Percentiles rank a stretch among this genome's conserved stretches.
These are phyloP conservation scores for Aspergillus novoparasiticus DNA, from an alignment of 2,329 filamentous ascomycete genomes.

Conservation along the genomic window DNA sequence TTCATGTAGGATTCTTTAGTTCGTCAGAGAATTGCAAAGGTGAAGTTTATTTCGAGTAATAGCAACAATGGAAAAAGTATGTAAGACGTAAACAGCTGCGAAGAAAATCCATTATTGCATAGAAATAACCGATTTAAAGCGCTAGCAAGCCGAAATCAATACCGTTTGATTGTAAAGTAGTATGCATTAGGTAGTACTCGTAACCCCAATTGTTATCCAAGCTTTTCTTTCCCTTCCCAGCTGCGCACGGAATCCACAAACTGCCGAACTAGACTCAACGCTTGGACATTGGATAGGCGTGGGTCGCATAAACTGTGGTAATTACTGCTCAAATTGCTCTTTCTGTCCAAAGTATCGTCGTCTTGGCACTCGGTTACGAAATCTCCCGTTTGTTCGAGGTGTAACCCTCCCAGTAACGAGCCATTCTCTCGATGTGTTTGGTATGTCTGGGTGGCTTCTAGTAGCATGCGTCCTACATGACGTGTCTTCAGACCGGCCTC, in stretches of 20 bases:
- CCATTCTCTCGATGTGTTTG: conserved; percentile 76
- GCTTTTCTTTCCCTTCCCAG: not conserved
- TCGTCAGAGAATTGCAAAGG: not conserved
- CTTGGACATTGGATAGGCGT: conserved; percentile 51
- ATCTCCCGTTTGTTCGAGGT: conserved; percentile 91
- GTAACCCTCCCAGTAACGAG: conserved; percentile 84
- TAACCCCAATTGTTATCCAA: not conserved
- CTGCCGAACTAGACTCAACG: conserved; percentile 1
- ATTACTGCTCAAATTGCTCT: no score
- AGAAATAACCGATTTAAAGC: not conserved
- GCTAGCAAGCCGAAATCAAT: not conserved
- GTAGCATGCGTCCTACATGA: conserved; percentile 81
- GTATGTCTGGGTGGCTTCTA: conserved; percentile 77
- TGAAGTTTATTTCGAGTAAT: not conserved
- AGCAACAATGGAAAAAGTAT: not conserved
- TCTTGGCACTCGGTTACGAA: conserved; percentile 91
- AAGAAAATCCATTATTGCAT: not conserved
- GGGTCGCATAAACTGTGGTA: not conserved
- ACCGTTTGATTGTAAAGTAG: not conserved
- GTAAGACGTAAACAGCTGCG: not conserved
- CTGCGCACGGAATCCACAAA: not conserved
- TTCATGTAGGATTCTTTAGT: not conserved
- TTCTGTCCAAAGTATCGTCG: conserved; percentile 46
- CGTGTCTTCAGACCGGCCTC: conserved; percentile 81
- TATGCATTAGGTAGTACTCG: not conserved